Evolutionary conservation across 148 eudicot species (phyloP).

Genomic region (Rhododendron williamsianum): DNA sequence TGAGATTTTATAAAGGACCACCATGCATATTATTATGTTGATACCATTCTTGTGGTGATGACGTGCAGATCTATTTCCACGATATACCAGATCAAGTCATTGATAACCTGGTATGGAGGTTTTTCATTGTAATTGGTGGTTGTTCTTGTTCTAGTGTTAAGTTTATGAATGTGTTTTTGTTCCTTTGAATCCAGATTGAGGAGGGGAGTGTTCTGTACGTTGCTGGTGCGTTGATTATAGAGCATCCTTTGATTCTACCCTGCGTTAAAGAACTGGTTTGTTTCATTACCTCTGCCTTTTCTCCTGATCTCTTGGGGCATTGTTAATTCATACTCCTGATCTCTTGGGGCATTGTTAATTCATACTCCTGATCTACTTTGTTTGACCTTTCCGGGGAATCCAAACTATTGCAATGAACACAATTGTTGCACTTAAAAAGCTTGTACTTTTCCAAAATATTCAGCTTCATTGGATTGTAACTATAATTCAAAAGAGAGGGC

Average conservation of each 20-base stretch:
- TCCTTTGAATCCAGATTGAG: constrained; percentile 48
- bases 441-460: too few relatives aligned
- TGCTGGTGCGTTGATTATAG: constrained; percentile 84
- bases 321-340: background rate
- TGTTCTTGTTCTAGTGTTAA: background rate
- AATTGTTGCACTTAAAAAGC: background rate
- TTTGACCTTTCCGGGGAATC: background rate
- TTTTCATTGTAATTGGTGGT: constrained; percentile 3
- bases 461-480: too few relatives aligned
- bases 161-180: background rate
- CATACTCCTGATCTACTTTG: background rate
- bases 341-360: background rate
- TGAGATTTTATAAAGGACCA: background rate
- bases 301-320: background rate
- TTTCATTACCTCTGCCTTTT: constrained; percentile 7
- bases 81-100: constrained; percentile 67
- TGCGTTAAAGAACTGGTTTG: constrained; percentile 79
- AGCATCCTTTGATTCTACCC: constrained; percentile 81
- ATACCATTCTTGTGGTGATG: background rate
- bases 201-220: constrained; percentile 72
- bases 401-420: background rate
- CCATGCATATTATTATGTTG: background rate
- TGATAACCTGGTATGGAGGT: constrained; percentile 57
- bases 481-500: too few relatives aligned
- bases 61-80: constrained; percentile 71